These are phyloP conservation scores for Kingdonia uniflora DNA, from an alignment of 164 flowering plant genomes.

Conservation along the genomic window DNA sequence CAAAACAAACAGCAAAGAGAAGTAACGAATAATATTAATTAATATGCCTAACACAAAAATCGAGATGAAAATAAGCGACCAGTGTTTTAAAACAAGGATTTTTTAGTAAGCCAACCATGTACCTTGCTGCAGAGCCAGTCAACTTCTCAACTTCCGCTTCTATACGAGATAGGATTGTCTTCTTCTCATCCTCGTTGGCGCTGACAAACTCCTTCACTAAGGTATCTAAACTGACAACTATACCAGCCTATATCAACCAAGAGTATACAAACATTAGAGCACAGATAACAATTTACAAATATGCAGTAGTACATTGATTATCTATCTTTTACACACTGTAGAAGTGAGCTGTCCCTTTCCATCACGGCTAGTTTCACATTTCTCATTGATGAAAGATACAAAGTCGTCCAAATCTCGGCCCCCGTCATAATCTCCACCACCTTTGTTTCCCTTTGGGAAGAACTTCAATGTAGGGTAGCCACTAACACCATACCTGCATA, in stretches of 20 bases:
- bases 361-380: slow-evolving; percentile 84
- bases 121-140: slow-evolving; percentile 69
- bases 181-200: slow-evolving; percentile 62
- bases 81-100: no score
- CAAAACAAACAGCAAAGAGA: no score
- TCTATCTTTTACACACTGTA: background rate
- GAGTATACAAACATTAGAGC: background rate
- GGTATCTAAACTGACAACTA: slow-evolving; percentile 39
- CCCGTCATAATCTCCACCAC: slow-evolving; percentile 90
- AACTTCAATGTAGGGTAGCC: slow-evolving; percentile 93
- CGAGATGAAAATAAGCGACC: slow-evolving; percentile 17
- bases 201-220: slow-evolving; percentile 77
- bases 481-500: slow-evolving; percentile 79
- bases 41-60: no score
- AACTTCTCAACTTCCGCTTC: slow-evolving; percentile 81
- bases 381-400: slow-evolving; percentile 78
- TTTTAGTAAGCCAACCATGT: background rate
- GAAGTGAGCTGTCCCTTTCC: slow-evolving; percentile 80
- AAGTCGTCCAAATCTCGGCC: slow-evolving; percentile 87
- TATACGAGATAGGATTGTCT: slow-evolving; percentile 37
- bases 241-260: slow-evolving; percentile 58
- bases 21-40: no score
- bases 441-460: slow-evolving; percentile 89
- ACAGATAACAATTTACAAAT: no score
- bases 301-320: no score